These are phyloP conservation scores for Polychytrium aggregatum DNA, from an alignment of 192 early-diverging fungal genomes.

Conservation along the genomic window DNA sequence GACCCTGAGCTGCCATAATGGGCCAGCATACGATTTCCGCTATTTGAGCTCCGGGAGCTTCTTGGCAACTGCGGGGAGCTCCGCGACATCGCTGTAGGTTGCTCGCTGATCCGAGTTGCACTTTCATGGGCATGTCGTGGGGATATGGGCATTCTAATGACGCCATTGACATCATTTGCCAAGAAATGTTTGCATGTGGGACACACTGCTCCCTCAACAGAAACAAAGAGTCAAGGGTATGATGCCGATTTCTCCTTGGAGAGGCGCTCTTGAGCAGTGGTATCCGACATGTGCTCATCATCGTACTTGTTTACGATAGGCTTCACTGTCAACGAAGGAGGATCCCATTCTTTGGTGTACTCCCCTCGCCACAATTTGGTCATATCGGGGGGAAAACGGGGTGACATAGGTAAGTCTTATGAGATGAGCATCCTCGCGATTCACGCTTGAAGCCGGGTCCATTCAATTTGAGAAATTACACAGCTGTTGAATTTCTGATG, in stretches of 20 bases:
- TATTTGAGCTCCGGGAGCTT: constrained; percentile 63
- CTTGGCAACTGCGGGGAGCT: constrained; percentile 60
- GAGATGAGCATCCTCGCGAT: neutral
- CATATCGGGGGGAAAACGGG: constrained; percentile 62
- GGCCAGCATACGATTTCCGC: constrained; percentile 56
- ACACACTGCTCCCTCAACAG: constrained; percentile 57
- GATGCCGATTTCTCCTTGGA: neutral
- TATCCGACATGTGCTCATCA: neutral
- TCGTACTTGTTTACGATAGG: constrained; percentile 11
- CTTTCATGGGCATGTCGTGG: neutral
- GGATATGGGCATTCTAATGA: neutral
- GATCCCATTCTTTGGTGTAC: constrained; percentile 56
- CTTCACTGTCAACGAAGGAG: constrained; percentile 48
- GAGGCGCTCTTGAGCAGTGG: neutral
- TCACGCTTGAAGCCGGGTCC: too few species aligned
- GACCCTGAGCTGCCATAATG: constrained; percentile 38
- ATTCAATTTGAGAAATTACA: too few species aligned
- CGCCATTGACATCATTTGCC: neutral
- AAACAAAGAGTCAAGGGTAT: constrained; percentile 41
- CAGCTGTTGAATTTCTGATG: neutral
- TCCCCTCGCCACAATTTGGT: constrained; percentile 47
- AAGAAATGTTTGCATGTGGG: constrained; percentile 66
- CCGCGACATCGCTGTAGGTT: constrained; percentile 29
- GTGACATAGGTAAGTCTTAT: constrained; percentile 53
- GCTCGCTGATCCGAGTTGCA: neutral